Evolutionary conservation across 768 basidiomycete species (phyloP).

Genomic region (Mycena pura): DNA sequence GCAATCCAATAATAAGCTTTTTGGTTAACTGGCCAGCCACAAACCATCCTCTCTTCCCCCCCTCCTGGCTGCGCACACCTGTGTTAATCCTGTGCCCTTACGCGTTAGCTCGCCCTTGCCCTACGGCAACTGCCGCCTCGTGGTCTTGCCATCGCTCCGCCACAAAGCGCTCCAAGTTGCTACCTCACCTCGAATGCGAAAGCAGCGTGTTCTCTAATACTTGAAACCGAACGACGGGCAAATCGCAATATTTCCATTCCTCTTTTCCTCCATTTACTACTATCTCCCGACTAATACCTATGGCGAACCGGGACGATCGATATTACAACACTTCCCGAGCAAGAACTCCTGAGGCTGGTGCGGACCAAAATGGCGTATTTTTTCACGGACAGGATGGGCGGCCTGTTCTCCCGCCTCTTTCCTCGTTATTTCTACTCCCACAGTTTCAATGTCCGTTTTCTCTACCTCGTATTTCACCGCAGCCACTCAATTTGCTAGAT

Average conservation of each 20-base stretch:
- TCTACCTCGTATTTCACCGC: constrained; percentile 58
- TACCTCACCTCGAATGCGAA: constrained; percentile 35
- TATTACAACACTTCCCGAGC: constrained; percentile 73
- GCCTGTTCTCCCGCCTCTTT: constrained; percentile 86
- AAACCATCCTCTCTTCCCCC: constrained; percentile 31
- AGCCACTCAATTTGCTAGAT: constrained; percentile 64
- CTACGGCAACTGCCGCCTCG: constrained; percentile 53
- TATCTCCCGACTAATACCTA: constrained; percentile 41
- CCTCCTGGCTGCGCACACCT: constrained; percentile 33
- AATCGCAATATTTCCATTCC: constrained; percentile 60
- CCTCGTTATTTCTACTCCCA: constrained; percentile 86
- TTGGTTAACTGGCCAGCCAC: constrained; percentile 39
- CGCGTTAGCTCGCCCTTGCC: constrained; percentile 42
- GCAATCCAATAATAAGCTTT: constrained; percentile 47
- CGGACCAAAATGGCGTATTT: constrained; percentile 68
- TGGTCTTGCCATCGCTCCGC: constrained; percentile 50
- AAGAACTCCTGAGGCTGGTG: constrained; percentile 73
- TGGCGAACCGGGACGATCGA: constrained; percentile 78
- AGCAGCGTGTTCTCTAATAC: constrained; percentile 47
- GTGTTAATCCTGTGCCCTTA: constrained; percentile 36
- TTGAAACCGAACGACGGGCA: constrained; percentile 54
- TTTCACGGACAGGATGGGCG: constrained; percentile 89
- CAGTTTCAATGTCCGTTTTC: constrained; percentile 87
- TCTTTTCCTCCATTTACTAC: constrained; percentile 47
- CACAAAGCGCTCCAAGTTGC: constrained; percentile 31